These are phyloP conservation scores for Diversispora epigaea DNA, from an alignment of 192 early-diverging fungal genomes.

Conservation along the genomic window DNA sequence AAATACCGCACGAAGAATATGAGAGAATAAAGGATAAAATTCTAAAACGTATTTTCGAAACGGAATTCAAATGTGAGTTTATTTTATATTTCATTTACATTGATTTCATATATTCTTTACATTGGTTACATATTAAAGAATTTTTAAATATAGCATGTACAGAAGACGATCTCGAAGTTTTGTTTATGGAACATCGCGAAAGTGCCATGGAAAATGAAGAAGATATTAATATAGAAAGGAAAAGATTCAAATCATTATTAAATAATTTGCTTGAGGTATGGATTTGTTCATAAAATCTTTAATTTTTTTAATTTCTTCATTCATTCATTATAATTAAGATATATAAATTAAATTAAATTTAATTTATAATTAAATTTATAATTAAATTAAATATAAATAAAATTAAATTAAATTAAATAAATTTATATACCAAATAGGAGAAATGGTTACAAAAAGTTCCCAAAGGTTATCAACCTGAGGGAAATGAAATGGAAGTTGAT, in stretches of 20 bases:
- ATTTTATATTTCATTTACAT: background rate
- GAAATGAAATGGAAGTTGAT: background rate
- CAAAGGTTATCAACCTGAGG: background rate
- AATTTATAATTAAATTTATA: too few species aligned
- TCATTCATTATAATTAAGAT: too few species aligned
- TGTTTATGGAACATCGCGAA: constrained; percentile 11
- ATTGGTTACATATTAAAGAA: background rate
- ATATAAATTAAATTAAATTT: background rate
- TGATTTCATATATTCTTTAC: background rate
- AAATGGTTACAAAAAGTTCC: background rate
- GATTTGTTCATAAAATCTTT: too few species aligned
- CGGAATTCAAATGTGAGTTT: background rate
- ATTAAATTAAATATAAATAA: background rate
- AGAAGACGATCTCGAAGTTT: background rate
- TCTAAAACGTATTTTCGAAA: constrained; percentile 1
- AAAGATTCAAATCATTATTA: constrained; percentile 20
- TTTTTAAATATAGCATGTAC: constrained; percentile 1
- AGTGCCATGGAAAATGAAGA: background rate
- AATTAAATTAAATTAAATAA: background rate
- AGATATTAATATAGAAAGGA: background rate
- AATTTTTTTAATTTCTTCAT: too few species aligned
- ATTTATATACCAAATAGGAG: background rate
- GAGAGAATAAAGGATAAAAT: background rate
- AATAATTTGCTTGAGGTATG: constrained; percentile 18
- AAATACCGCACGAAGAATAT: background rate